Evolutionary conservation across 2,329 filamentous ascomycete genomes (phyloP).

Genomic region (Chaetomiaceae sp.): DNA sequence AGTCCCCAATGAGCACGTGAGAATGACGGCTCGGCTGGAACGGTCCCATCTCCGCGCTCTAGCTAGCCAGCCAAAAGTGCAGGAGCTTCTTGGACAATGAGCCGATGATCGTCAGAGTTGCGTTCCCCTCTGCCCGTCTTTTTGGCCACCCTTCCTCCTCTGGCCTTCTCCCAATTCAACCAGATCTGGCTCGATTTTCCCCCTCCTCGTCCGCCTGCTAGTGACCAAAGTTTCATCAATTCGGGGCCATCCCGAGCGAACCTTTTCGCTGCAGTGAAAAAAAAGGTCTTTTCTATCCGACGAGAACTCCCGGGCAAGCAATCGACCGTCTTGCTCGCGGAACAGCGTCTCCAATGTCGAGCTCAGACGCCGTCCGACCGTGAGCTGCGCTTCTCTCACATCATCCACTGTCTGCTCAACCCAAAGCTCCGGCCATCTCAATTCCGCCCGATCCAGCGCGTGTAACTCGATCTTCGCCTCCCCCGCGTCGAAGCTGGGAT

Average conservation of each 20-base stretch:
- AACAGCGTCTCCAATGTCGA: slow-evolving; percentile 18
- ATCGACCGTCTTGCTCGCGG: slow-evolving; percentile 15
- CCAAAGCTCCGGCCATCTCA: neutral
- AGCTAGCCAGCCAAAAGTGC: slow-evolving; percentile 15
- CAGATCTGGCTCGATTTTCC: neutral
- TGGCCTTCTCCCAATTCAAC: slow-evolving; percentile 1
- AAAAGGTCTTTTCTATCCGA: slow-evolving; percentile 13
- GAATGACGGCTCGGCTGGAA: slow-evolving; percentile 15
- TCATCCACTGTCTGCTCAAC: neutral
- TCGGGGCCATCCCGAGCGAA: slow-evolving; percentile 14
- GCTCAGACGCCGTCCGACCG: slow-evolving; percentile 12
- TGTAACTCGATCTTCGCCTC: slow-evolving; percentile 16
- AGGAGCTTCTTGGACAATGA: slow-evolving; percentile 16
- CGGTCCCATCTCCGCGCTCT: slow-evolving; percentile 12
- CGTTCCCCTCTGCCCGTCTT: slow-evolving; percentile 14
- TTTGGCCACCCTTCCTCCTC: slow-evolving; percentile 20
- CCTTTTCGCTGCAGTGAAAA: slow-evolving; percentile 17
- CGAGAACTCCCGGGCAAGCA: slow-evolving; percentile 3
- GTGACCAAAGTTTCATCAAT: slow-evolving; percentile 1
- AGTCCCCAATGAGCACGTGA: slow-evolving; percentile 16
- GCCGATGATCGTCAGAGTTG: slow-evolving; percentile 27
- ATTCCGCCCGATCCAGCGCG: neutral
- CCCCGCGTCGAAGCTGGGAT: slow-evolving; percentile 13
- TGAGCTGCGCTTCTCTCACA: slow-evolving; percentile 24
- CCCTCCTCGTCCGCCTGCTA: neutral